Base-by-base conservation (phyloP, 257 asterid species). In the Ocimum tenuiflorum region DNA sequence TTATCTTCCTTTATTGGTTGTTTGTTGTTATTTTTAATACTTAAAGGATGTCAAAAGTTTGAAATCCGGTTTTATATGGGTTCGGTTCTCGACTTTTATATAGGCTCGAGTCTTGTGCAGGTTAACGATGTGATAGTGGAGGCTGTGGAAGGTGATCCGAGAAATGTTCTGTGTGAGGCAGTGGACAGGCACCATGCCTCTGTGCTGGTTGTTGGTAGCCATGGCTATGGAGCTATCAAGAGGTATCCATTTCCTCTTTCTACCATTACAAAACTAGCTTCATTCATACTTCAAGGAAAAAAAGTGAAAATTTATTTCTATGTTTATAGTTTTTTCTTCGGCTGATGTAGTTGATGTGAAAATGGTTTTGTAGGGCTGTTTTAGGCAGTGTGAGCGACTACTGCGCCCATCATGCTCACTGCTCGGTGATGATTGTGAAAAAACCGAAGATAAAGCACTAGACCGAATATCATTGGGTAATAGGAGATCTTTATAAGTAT, bases 201-300 rank as follows among this genome's bases (percentile, higher is more conserved):
- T 47, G 15, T 89, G 22, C 68, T 91, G 59, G 94, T 87, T 50
- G 82, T 91, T 20, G 97, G 98, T 13, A 89, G 96, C 48, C 98
- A 91, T 79, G 98, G 96, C 35, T 91, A 91, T 81, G 96, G 98
- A 80, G 95, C 89, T 43, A 84, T 91, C 48, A 91, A 86, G 86
- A 85, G 98, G 98, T 86, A 79, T 43, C 18, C 13, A 15, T 48
- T 17, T 59, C 48, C 45, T 41, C 36, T 14, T n/a, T n/a, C n/a
- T n/a, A n/a, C n/a, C n/a, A n/a, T n/a, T n/a, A n/a, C n/a, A n/a
- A n/a, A n/a, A n/a, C n/a, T n/a, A n/a, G n/a, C n/a, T n/a, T n/a
- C n/a, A n/a, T n/a, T 29, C 47, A 49, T 47, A 13, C 10, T 13
- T 67, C 38, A 3, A 3, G 2, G 6, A 39, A 39, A 39, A 0